Evolutionary conservation across 768 basidiomycete genomes (phyloP), one percentile per base, ranked within the genome.

Genomic region (Leccinum disarticulatum): DNA sequence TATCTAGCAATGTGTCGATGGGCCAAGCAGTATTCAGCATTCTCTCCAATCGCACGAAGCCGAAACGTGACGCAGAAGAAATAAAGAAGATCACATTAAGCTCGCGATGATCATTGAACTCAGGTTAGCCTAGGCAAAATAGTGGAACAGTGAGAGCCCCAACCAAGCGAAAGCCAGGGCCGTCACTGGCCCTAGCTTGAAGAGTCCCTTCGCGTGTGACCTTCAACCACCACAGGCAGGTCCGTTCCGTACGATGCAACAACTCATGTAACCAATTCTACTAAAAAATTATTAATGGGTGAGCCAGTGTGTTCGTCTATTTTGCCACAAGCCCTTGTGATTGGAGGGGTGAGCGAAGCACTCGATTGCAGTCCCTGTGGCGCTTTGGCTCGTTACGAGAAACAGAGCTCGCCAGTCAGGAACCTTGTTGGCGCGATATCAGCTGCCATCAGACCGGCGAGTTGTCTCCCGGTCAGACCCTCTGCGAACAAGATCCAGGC

Each of bases 131-230:
- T 17, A 27, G 15, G 27, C 14, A 27, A 19, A 7, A n/a, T 8
- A 17, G 8, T n/a, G 38, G 15, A 15, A 25, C 15, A 25, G 25
- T 14, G 14, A 33, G 15, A 31, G 9, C 25, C 19, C 38, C 28
- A 22, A 19, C 11, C 36, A 57, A 38, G 22, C 2, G 17, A 38
- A 14, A 57, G 8, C 2, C 28, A 64, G 61, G 62, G 57, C 33
- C 15, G 22, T 22, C 6, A 27, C 33, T 30, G 31, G 8, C 43
- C 47, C 63, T 64, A 19, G 47, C 22, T 14, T 6, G 25, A 33
- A 52, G 33, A 22, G 15, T 2, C 4, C 27, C 25, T 28, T 46
- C 2, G 15, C 8, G 48, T 49, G 46, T 17, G 17, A 41, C 30
- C 38, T 35, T 41, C 38, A 17, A 41, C 17, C 17, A 17, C 36